These are phyloP conservation scores for Lindgomyces ingoldianus DNA, from an alignment of 495 filamentous ascomycete genomes.

Conservation along the genomic window DNA sequence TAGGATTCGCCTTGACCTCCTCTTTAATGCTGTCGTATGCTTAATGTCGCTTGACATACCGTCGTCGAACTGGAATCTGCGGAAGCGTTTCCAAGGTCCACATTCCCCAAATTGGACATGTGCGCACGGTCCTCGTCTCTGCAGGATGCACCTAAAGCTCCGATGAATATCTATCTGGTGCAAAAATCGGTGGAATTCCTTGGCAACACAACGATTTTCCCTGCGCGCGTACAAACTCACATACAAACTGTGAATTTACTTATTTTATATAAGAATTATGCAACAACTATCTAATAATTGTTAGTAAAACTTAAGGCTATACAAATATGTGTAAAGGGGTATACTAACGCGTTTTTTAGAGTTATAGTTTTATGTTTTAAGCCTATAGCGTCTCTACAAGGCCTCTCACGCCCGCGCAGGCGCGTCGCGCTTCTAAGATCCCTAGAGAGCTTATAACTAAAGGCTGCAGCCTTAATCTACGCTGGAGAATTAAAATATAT, in stretches of 20 bases:
- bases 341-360: background rate
- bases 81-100: too few species aligned
- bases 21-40: too few species aligned
- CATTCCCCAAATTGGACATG: too few species aligned
- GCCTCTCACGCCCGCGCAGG: background rate
- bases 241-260: background rate
- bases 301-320: background rate
- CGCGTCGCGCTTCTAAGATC: background rate
- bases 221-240: background rate
- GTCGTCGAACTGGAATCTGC: too few species aligned
- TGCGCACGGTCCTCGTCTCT: too few species aligned
- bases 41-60: too few species aligned
- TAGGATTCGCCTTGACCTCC: too few species aligned
- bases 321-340: background rate
- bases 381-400: background rate
- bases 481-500: background rate
- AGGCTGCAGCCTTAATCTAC: background rate
- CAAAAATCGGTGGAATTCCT: too few species aligned
- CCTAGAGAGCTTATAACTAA: background rate
- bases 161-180: too few species aligned
- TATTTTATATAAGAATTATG: background rate
- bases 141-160: too few species aligned
- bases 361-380: background rate
- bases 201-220: background rate
- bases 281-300: background rate